Evolutionary conservation across 768 basidiomycete species (phyloP).

Genomic region (Termitomyces sp.): DNA sequence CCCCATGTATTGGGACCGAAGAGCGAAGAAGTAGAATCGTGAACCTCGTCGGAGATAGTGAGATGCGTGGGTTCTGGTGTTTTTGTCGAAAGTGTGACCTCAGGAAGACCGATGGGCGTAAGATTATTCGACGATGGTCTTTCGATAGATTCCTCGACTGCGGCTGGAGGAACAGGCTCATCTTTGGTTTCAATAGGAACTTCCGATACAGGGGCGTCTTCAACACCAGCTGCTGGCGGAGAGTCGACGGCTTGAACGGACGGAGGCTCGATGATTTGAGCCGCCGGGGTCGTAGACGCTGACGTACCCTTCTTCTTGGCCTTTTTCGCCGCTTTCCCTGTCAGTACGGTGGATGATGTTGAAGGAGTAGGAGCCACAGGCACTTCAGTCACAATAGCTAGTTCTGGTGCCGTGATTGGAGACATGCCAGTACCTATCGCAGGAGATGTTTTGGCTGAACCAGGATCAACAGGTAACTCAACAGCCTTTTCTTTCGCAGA

Average conservation of each 20-base stretch:
- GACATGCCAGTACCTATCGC: slow-evolving; percentile 9
- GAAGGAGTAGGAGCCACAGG: not conserved
- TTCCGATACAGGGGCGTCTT: not conserved
- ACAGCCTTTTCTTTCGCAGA: slow-evolving; percentile 5
- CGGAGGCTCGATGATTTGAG: slow-evolving; percentile 3
- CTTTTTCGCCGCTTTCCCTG: slow-evolving; percentile 8
- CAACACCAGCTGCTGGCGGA: slow-evolving; percentile 1
- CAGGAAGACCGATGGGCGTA: slow-evolving; percentile 13
- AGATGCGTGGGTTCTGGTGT: slow-evolving; percentile 7
- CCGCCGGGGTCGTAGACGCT: slow-evolving; percentile 9
- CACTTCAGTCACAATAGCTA: slow-evolving; percentile 8
- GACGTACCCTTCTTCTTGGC: slow-evolving; percentile 9
- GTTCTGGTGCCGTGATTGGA: slow-evolving; percentile 12
- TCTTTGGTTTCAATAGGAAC: slow-evolving; percentile 13
- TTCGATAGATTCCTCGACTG: not conserved
- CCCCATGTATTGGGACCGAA: slow-evolving; percentile 6
- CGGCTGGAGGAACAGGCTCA: slow-evolving; percentile 4
- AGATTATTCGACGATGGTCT: slow-evolving; percentile 10
- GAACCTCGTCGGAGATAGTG: slow-evolving; percentile 4
- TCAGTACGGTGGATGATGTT: not conserved
- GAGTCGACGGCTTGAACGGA: slow-evolving; percentile 3
- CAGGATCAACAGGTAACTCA: not conserved
- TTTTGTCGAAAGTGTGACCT: slow-evolving; percentile 9
- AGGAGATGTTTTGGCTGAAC: slow-evolving; percentile 13
- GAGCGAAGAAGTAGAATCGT: slow-evolving; percentile 8